Base-by-base conservation (phyloP, 805 yeast genomes). In the Saccharomyces kudriavzevii region DNA sequence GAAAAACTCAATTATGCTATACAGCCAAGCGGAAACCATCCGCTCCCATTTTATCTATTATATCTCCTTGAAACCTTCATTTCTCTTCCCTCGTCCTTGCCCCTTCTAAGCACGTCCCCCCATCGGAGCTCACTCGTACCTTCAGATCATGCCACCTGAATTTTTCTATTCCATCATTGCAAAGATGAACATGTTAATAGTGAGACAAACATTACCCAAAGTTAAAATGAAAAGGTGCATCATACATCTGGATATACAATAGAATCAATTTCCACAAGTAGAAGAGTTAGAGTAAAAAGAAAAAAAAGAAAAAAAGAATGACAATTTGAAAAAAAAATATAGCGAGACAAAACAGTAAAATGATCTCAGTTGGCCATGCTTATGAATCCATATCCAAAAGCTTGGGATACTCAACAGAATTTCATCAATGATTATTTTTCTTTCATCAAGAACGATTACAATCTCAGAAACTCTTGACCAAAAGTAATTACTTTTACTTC, bases 1-100 rank as follows among this genome's bases (percentile, higher is more conserved):
- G 62, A 63, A 63, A 61, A 59, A 63, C 67, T 63, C 63, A 58
- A 52, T n/a, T 24, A 17, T n/a, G 43, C 43, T 35, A 35, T 35
- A 35, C 43, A 17, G 43, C 22, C 43, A 35, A 35, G 43, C 43
- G 17, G 43, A 35, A 35, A 35, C 43, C 24, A 35, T 17, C 5
- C 11, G 9, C 9, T 6, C 13, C 43, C 14, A 13, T 14, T 30
- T 35, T 35, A n/a, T 35, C 17, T 35, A 11, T 10, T 35, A 35
- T 17, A 6, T 14, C 35, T 30, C 35, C 35, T 13, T 30, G 35
- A 5, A 35, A 17, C 17, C 24, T 35, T 13, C 24, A 17, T 6
- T 17, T 13, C 22, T n/a, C 17, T 20, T 35, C 17, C 17, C 11
- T 17, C 43, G 6, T 35, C 43, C 13, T 30, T 13, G 24, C 10